phyloP scores from a whole-genome alignment of 768 basidiomycete genomes.

The Lyophyllum semitale region DNA sequence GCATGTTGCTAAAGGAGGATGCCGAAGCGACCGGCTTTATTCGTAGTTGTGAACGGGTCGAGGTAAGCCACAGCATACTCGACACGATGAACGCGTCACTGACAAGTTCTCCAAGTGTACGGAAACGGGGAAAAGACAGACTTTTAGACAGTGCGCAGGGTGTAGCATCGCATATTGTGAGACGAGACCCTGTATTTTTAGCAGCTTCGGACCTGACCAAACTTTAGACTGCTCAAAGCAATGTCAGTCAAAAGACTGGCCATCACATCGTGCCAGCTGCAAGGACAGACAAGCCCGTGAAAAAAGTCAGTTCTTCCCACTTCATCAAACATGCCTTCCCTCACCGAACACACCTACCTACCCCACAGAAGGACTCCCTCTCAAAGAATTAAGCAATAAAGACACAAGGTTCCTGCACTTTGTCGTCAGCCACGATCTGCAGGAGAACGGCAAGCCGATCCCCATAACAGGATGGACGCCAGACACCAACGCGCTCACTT shows the following conservation, averaged over 20 bases:
- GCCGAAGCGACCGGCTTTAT: neutral
- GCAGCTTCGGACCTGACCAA: neutral
- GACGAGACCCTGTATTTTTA: neutral
- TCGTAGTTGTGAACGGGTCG: neutral
- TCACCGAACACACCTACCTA: too few relatives aligned
- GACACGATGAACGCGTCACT: neutral
- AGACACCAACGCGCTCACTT: neutral
- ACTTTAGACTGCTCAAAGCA: neutral
- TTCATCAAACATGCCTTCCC: too few relatives aligned
- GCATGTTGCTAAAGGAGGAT: neutral
- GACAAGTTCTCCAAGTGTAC: neutral
- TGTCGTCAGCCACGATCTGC: neutral
- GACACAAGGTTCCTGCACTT: neutral
- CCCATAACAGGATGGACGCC: neutral
- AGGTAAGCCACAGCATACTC: neutral
- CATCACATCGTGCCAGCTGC: neutral
- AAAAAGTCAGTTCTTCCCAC: neutral
- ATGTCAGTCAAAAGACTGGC: neutral
- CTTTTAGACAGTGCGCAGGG: neutral
- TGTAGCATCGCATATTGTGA: neutral
- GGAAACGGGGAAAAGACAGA: neutral
- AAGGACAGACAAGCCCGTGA: neutral
- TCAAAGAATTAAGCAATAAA: neutral
- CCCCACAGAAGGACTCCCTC: neutral
- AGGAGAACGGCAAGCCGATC: neutral